Evolutionary conservation across 805 yeast species (phyloP), one percentile per base, ranked within the genome.

Genomic region (Candida ficus): DNA sequence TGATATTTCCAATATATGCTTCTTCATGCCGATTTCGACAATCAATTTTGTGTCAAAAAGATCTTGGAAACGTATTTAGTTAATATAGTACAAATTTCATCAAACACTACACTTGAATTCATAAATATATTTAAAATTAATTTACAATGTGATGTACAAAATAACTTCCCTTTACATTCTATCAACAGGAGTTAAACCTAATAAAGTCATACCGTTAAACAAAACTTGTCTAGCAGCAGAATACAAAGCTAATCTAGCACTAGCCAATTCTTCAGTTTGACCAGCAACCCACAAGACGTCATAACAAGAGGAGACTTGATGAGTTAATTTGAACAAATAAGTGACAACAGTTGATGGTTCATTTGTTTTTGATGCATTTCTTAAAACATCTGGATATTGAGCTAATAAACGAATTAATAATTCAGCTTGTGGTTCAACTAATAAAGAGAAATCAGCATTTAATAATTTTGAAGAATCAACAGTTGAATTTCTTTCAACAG

Each of bases 121-220:
- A n/a, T n/a, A n/a, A n/a, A n/a, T n/a, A n/a, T n/a, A n/a, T n/a
- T n/a, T n/a, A n/a, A n/a, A n/a, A n/a, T n/a, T n/a, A n/a, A n/a
- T n/a, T n/a, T n/a, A n/a, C n/a, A n/a, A n/a, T n/a, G n/a, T n/a
- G n/a, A n/a, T n/a, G n/a, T n/a, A n/a, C n/a, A n/a, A n/a, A n/a
- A 25, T 25, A 25, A n/a, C 9, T 13, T 13, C 35, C 21, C 18
- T 26, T 35, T 13, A 91, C 98, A 91, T 91, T 77, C 98, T 83
- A 56, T 91, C 96, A 47, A 93, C 98, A n/a, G 99, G 98, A 33
- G 97, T 89, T 61, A 93, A 74, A 42, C 97, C 96, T 57, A 93
- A 70, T 58, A 93, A 69, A 34, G 70, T 70, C 89, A 93, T 80
- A 70, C 97, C 99, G 58, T 89, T 90, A 67, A 71, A 71, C 53